These are phyloP conservation scores for Tetratostichococcus sp. DNA, from an alignment of 139 green algal genomes.

Conservation along the genomic window DNA sequence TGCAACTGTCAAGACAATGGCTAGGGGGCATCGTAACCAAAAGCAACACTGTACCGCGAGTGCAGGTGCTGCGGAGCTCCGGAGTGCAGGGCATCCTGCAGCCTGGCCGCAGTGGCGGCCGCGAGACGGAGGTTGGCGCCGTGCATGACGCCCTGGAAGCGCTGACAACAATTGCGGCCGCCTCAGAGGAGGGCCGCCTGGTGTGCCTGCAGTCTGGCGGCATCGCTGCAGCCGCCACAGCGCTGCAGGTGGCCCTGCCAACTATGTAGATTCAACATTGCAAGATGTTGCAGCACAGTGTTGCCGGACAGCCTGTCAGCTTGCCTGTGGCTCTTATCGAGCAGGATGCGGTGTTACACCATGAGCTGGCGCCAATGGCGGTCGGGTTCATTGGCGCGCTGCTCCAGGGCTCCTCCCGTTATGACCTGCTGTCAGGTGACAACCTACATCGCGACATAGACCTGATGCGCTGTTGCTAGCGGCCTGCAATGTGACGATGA, in stretches of 20 bases:
- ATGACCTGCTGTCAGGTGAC: neutral
- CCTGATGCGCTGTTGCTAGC: too few relatives aligned
- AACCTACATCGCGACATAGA: too few relatives aligned
- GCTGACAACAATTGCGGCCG: constrained; percentile 14
- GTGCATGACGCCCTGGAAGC: constrained; percentile 57
- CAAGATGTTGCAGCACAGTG: too few relatives aligned
- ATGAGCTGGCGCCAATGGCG: neutral
- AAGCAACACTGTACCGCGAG: neutral
- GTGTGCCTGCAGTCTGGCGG: constrained; percentile 19
- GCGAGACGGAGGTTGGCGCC: constrained; percentile 15
- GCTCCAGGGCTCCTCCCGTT: neutral
- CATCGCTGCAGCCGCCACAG: constrained; percentile 17
- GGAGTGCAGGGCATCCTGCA: neutral
- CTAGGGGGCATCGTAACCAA: too few relatives aligned
- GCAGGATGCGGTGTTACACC: neutral
- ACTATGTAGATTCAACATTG: too few relatives aligned
- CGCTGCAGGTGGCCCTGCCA: constrained; percentile 21
- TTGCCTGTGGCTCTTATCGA: too few relatives aligned
- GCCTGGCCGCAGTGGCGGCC: too few relatives aligned
- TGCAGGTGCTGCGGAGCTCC: constrained; percentile 11
- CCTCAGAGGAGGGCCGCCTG: constrained; percentile 1
- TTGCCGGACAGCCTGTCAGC: too few relatives aligned
- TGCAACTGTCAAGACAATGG: too few relatives aligned
- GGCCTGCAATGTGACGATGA: neutral
- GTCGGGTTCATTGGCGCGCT: neutral